phyloP scores from a whole-genome alignment of 208 protist species.

The Trypanosomatidae sp. region DNA sequence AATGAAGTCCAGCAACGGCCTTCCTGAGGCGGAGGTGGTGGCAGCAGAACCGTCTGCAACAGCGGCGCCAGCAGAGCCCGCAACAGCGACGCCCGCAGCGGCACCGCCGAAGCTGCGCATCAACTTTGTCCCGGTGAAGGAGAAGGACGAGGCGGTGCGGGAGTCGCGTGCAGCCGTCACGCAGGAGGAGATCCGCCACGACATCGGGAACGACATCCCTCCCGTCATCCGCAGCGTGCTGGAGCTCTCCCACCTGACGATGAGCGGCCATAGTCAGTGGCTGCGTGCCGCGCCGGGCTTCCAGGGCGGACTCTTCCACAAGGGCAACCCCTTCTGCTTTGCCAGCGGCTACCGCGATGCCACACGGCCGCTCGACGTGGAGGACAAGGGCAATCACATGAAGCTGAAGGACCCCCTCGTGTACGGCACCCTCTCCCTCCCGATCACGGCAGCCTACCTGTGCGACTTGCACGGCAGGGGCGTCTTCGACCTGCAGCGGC shows the following conservation, averaged over 20 bases:
- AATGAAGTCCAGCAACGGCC: too few relatives aligned
- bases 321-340: slow-evolving; percentile 78
- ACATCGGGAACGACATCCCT: slow-evolving; percentile 66
- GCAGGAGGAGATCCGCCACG: slow-evolving; percentile 55
- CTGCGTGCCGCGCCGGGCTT: slow-evolving; percentile 72
- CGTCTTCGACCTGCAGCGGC: slow-evolving; percentile 58
- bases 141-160: slow-evolving; percentile 38
- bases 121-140: slow-evolving; percentile 69
- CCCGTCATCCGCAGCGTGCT: slow-evolving; percentile 83
- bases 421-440: slow-evolving; percentile 64
- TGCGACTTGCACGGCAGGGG: slow-evolving; percentile 73
- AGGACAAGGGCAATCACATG: slow-evolving; percentile 89
- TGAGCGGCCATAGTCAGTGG: slow-evolving; percentile 81
- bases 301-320: slow-evolving; percentile 79
- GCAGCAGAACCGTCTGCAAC: too few relatives aligned
- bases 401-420: slow-evolving; percentile 78
- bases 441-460: slow-evolving; percentile 66
- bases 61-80: background rate
- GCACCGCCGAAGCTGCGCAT: slow-evolving; percentile 37
- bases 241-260: slow-evolving; percentile 72
- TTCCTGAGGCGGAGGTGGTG: too few relatives aligned
- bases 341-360: slow-evolving; percentile 79
- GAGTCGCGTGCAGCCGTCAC: slow-evolving; percentile 43
- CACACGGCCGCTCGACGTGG: slow-evolving; percentile 54
- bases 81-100: background rate